Evolutionary conservation across 371 early-diverging fungal genomes (phyloP), one percentile per base, ranked within the genome.

Genomic region (Rhizopus delemar): DNA sequence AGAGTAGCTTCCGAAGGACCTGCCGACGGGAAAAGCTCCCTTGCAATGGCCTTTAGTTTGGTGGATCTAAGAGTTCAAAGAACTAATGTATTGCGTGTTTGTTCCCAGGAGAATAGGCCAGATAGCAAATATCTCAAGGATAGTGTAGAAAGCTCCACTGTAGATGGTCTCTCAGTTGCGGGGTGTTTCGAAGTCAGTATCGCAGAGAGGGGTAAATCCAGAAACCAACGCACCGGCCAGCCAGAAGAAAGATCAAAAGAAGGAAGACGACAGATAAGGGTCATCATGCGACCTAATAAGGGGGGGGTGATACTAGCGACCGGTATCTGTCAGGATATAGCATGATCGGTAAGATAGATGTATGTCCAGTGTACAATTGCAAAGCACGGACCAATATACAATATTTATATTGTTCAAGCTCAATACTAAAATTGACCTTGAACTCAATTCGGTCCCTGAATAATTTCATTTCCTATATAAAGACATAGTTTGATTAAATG

Each of bases 131-230:
- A 36, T 9, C 36, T 5, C 6, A 36, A 9, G 9, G 36, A 9
- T 36, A 62, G 0, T 12, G 16, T 4, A 0, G 31, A 0, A 62
- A 41, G 1, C 55, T 51, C 0, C 8, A 6, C 0, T 3, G 7
- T 2, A 68, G 36, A 36, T 68, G 68, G 3, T 28, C 28, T 3
- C 6, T 9, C 9, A 5, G 36, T 6, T n/a, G n/a, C n/a, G n/a
- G 36, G 36, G 36, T 9, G 36, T n/a, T n/a, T n/a, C 36, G 36
- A 9, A 6, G 9, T 5, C 5, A 9, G 6, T 5, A 36, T 36
- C 6, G 6, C 5, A 6, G 38, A 45, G 29, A 38, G 13, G 45
- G 39, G 34, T 43, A 55, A 15, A 51, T 43, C 36, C 9, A 50
- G 34, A 15, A 36, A 34, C 46, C 35, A 41, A 13, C 35, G 35